Conservation (phyloP, 2,329 filamentous ascomycete genomes). For the Pseudogymnoascus sp. region DNA sequence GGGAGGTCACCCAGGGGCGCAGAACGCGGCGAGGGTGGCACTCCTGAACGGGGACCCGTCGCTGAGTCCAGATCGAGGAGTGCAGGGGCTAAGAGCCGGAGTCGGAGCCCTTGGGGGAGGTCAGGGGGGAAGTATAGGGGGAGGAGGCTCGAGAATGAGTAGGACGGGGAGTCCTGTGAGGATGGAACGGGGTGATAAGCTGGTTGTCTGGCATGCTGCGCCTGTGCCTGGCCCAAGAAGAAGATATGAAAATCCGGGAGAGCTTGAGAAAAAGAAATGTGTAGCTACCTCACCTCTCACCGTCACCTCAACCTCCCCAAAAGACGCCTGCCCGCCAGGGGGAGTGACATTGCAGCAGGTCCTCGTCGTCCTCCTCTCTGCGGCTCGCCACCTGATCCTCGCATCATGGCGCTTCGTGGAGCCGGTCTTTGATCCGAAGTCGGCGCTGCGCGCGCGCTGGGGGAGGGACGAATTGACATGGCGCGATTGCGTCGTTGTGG, state of each 20-base stretch:
- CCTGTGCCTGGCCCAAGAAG: background rate
- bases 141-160: constrained; percentile 12
- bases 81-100: background rate
- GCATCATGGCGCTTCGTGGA: constrained; percentile 25
- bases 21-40: constrained; percentile 22
- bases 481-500: constrained; percentile 22
- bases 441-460: constrained; percentile 16
- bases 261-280: background rate
- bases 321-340: background rate
- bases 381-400: constrained; percentile 19
- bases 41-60: constrained; percentile 17
- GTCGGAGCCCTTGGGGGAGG: background rate
- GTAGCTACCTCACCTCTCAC: background rate
- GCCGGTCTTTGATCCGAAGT: constrained; percentile 32
- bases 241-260: background rate
- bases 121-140: constrained; percentile 1
- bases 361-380: background rate
- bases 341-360: background rate
- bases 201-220: constrained; percentile 12
- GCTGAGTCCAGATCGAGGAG: constrained; percentile 12
- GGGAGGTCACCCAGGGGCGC: constrained; percentile 17
- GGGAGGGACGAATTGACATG: constrained; percentile 20
- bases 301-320: background rate
- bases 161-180: constrained; percentile 17
- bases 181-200: constrained; percentile 9